These are phyloP conservation scores for Hypericum androsaemum DNA, from an alignment of 345 rosid species.

Conservation along the genomic window DNA sequence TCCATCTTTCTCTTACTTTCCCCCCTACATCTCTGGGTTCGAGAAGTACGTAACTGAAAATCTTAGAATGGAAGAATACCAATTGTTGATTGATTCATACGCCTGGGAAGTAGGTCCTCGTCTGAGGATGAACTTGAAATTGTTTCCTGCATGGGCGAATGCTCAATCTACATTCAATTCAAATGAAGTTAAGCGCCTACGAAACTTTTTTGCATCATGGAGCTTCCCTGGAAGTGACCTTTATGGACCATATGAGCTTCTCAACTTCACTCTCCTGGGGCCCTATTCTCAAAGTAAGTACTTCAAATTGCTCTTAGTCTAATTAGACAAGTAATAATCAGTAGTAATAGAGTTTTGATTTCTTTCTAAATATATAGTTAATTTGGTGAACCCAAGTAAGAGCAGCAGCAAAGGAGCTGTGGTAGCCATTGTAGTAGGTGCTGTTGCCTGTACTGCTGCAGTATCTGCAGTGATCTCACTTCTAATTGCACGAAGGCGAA, in stretches of 20 bases:
- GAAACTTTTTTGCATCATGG: slow-evolving; percentile 52
- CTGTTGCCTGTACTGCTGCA: slow-evolving; percentile 37
- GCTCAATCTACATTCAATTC: slow-evolving; percentile 28
- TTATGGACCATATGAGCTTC: slow-evolving; percentile 88
- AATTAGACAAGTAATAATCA: neutral
- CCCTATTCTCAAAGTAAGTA: slow-evolving; percentile 59
- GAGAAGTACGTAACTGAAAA: slow-evolving; percentile 36
- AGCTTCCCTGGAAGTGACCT: slow-evolving; percentile 38
- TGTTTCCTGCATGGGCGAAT: slow-evolving; percentile 31
- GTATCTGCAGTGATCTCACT: slow-evolving; percentile 31
- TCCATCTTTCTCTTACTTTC: slow-evolving; percentile 73
- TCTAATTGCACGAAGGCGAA: slow-evolving; percentile 35
- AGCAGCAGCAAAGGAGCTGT: slow-evolving; percentile 44
- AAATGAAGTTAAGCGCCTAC: slow-evolving; percentile 57
- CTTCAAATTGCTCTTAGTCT: slow-evolving; percentile 1
- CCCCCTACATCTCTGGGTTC: slow-evolving; percentile 40
- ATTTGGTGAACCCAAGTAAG: slow-evolving; percentile 14
- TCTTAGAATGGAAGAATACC: slow-evolving; percentile 47
- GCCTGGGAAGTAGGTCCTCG: slow-evolving; percentile 73
- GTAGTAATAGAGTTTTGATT: neutral
- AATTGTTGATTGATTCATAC: slow-evolving; percentile 47
- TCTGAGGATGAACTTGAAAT: slow-evolving; percentile 45
- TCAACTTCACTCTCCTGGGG: slow-evolving; percentile 77
- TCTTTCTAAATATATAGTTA: slow-evolving; percentile 23
- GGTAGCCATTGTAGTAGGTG: slow-evolving; percentile 47